Percentiles rank a stretch among this genome's conserved stretches.
These are phyloP conservation scores for Chalaropsis ovoidea DNA, from an alignment of 2,329 filamentous ascomycete species.

Conservation along the genomic window DNA sequence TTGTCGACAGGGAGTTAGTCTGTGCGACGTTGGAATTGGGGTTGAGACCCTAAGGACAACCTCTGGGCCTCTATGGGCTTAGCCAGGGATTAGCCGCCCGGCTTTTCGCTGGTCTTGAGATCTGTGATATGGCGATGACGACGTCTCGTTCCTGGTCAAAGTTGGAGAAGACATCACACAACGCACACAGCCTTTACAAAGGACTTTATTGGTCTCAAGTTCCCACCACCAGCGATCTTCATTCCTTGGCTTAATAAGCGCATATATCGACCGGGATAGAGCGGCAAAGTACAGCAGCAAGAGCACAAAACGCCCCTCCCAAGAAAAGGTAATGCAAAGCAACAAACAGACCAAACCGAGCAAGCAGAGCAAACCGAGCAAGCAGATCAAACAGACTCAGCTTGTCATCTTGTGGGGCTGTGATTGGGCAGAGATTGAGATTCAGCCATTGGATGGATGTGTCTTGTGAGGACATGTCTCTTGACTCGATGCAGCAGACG, in stretches of 20 bases:
- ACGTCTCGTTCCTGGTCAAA: background rate
- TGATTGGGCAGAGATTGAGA: constrained; percentile 1
- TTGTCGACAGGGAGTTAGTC: background rate
- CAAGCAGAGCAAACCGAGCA: too few relatives aligned
- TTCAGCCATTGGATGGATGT: background rate
- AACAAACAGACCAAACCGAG: too few relatives aligned
- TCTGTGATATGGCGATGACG: background rate
- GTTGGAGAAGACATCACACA: background rate
- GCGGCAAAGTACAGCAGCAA: background rate
- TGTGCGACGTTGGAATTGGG: background rate
- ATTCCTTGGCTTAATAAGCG: background rate
- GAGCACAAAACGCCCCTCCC: too few relatives aligned
- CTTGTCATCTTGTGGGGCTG: background rate
- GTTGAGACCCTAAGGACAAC: background rate
- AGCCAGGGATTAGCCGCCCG: background rate
- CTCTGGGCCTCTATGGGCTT: background rate
- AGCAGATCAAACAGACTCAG: background rate
- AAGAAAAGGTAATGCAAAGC: background rate
- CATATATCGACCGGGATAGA: background rate
- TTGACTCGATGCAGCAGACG: background rate
- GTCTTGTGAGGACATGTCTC: background rate
- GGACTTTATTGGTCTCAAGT: too few relatives aligned
- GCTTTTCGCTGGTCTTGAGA: background rate
- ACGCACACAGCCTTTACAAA: background rate
- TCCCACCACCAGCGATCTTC: too few relatives aligned